These are phyloP conservation scores for Beauveria scarabaeidicola DNA, from an alignment of 2,329 filamentous ascomycete species.

Conservation along the genomic window DNA sequence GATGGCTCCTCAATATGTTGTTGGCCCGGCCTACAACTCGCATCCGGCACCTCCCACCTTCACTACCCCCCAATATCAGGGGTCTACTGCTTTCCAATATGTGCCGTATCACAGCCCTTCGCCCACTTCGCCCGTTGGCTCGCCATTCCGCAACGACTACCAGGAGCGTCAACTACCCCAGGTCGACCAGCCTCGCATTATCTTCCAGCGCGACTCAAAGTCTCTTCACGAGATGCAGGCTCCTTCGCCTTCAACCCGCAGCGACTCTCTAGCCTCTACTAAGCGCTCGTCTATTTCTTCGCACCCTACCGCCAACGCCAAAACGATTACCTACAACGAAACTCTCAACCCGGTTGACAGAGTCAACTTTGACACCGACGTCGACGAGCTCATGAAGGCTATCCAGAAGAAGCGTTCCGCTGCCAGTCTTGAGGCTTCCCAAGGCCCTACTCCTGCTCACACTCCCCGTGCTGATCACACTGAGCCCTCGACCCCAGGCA, in stretches of 20 bases:
- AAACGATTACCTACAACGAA: slow-evolving; percentile 37
- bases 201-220: slow-evolving; percentile 21
- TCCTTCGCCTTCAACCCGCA: slow-evolving; percentile 23
- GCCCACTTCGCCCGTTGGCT: slow-evolving; percentile 24
- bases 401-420: slow-evolving; percentile 61
- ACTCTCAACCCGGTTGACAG: slow-evolving; percentile 38
- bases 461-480: slow-evolving; percentile 8
- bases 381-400: slow-evolving; percentile 81
- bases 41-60: slow-evolving; percentile 32
- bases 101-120: slow-evolving; percentile 31
- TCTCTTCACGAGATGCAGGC: slow-evolving; percentile 24
- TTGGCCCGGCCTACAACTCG: slow-evolving; percentile 33
- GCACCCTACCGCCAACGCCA: slow-evolving; percentile 26
- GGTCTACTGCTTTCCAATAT: slow-evolving; percentile 36
- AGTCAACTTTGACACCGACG: slow-evolving; percentile 67
- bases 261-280: slow-evolving; percentile 24
- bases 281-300: slow-evolving; percentile 11
- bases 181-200: slow-evolving; percentile 17
- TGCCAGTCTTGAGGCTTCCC: slow-evolving; percentile 18
- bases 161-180: slow-evolving; percentile 22
- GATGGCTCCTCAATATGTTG: slow-evolving; percentile 39
- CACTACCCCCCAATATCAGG: slow-evolving; percentile 33
- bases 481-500: slow-evolving; percentile 24
- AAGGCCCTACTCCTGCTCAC: slow-evolving; percentile 9
- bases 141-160: slow-evolving; percentile 26